Evolutionary conservation across 208 protist genomes (phyloP).

Genomic region (Trypanosoma melophagium): DNA sequence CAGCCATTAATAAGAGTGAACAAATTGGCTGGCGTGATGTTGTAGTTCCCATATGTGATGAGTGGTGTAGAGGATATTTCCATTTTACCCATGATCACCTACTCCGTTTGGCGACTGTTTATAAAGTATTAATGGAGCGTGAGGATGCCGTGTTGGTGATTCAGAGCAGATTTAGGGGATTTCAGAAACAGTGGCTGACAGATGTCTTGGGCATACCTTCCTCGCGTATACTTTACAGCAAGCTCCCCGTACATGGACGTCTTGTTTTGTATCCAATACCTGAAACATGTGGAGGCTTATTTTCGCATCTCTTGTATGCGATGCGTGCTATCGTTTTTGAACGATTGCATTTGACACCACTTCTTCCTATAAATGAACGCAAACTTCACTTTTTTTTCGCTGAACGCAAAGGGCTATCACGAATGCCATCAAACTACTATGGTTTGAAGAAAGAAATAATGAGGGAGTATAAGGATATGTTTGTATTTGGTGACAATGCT

Average conservation of each 20-base stretch:
- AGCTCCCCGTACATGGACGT: conserved; percentile 2
- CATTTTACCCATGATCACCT: conserved; percentile 45
- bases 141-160: conserved; percentile 27
- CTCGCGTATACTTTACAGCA: conserved; percentile 10
- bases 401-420: conserved; percentile 21
- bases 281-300: conserved; percentile 21
- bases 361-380: not conserved
- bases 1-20: not conserved
- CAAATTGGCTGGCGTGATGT: conserved; percentile 3
- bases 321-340: conserved; percentile 34
- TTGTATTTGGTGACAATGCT: conserved; percentile 3
- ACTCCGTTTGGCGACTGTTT: conserved; percentile 25
- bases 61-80: conserved; percentile 35
- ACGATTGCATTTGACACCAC: conserved; percentile 13
- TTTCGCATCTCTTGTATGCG: conserved; percentile 15
- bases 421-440: conserved; percentile 33
- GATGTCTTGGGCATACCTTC: conserved; percentile 34
- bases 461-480: conserved; percentile 1
- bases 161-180: not conserved
- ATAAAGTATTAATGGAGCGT: conserved; percentile 24
- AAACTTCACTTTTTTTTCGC: conserved; percentile 27
- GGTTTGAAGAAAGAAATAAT: conserved; percentile 22
- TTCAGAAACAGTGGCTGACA: conserved; percentile 25
- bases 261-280: conserved; percentile 29
- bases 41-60: conserved; percentile 28